Base-by-base conservation (phyloP, 805 yeast species). In the Yarrowia sp. region DNA sequence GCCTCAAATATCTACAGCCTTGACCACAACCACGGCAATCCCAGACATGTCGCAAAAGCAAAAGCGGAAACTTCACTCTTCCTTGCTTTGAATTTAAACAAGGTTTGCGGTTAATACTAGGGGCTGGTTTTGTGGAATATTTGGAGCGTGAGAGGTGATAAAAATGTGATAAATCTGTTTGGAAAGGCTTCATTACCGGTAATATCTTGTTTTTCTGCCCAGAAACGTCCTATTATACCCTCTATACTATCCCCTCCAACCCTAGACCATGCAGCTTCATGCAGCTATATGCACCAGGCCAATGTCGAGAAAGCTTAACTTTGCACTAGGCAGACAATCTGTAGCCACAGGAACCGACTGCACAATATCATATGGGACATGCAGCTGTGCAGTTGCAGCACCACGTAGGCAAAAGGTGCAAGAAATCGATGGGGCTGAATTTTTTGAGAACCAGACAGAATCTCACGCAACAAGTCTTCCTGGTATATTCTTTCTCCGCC, bases 311-410 rank as follows among this genome's bases (percentile, higher is more conserved):
- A 42, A 56, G 14, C 19, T 26, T 41, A 56, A 56, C 48, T 35
- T 41, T 56, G 40, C 11, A 14, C 32, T 19, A 19, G 19, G n/a
- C 56, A 19, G 45, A 53, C 59, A 56, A 56, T 56, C 19, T 56
- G 63, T 56, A 56, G 46, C 63, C 63, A 56, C 46, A 42, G 63
- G 63, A 56, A 56, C 63, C 48, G 48, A 41, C 61, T 55, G 63
- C 63, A 56, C 63, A 41, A n/a, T 56, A 42, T 56, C 63, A 56
- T 41, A 41, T 56, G 63, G 48, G 48, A 41, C 40, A 22, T 56
- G 63, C 63, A 56, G 59, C 45, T 5, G 42, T 8, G 42, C 58
- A 19, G 19, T 19, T 26, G 32, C 32, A 26, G 32, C 32, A 26
- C 19, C 19, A 19, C 19, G 19, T 19, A 19, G 19, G 19, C 19